Percentiles rank a stretch among this genome's conserved stretches.
phyloP scores from a whole-genome alignment of 2,329 filamentous ascomycete species.

The Penicillium occitanis region DNA sequence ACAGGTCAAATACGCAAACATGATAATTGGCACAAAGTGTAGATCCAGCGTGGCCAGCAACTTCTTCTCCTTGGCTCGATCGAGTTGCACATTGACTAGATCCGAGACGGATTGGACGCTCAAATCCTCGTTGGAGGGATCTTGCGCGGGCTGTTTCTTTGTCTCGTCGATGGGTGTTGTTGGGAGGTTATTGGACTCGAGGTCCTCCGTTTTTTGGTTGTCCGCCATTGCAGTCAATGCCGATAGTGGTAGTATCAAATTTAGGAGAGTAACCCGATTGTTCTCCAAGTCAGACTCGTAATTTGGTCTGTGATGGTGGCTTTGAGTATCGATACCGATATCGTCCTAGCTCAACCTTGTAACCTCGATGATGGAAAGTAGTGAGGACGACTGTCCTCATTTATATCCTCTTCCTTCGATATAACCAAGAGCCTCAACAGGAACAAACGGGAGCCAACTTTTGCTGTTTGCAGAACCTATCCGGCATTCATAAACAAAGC shows the following conservation, averaged over 20 bases:
- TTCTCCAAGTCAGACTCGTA: not conserved
- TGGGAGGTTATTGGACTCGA: not conserved
- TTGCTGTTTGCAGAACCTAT: not conserved
- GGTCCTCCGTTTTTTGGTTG: not conserved
- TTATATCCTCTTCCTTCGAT: not conserved
- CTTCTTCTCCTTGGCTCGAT: constrained; percentile 47
- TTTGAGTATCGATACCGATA: not conserved
- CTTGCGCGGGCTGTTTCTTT: not conserved
- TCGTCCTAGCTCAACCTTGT: not conserved
- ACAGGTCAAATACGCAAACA: constrained; percentile 56
- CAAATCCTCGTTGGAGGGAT: constrained; percentile 1
- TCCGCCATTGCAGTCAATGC: not conserved
- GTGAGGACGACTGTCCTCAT: not conserved
- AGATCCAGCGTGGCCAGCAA: constrained; percentile 52
- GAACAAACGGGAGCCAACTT: not conserved
- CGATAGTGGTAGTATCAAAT: too few relatives aligned
- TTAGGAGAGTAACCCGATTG: not conserved
- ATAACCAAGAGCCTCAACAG: not conserved
- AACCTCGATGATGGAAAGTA: not conserved
- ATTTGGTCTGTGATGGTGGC: not conserved
- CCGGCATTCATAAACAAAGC: not conserved
- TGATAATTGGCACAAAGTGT: constrained; percentile 54
- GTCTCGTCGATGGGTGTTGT: not conserved
- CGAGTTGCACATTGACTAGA: constrained; percentile 33
- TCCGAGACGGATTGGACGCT: constrained; percentile 27